phyloP scores from a whole-genome alignment of 495 filamentous ascomycete genomes.

The Acidiella bohemica region DNA sequence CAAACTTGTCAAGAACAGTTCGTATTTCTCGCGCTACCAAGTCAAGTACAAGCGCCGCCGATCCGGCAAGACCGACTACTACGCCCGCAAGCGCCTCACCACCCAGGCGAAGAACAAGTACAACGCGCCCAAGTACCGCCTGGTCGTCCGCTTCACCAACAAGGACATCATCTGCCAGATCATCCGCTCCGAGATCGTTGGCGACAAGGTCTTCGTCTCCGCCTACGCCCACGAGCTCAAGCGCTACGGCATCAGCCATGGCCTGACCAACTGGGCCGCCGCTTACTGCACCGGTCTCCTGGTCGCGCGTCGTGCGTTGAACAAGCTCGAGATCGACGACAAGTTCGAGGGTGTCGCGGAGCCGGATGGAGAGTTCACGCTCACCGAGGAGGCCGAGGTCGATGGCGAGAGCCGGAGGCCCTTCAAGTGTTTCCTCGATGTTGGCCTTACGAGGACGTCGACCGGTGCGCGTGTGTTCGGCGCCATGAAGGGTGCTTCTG shows the following conservation, averaged over 20 bases:
- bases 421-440: constrained; percentile 97
- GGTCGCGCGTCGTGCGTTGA: constrained; percentile 86
- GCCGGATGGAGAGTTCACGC: constrained; percentile 79
- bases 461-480: constrained; percentile 97
- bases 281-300: constrained; percentile 89
- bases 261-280: constrained; percentile 98
- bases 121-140: constrained; percentile 97
- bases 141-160: constrained; percentile 99
- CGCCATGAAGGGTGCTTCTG: constrained; percentile 99
- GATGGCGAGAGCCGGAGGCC: constrained; percentile 76
- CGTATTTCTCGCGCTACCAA: constrained; percentile 99
- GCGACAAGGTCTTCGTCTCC: constrained; percentile 86
- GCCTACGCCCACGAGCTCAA: constrained; percentile 98
- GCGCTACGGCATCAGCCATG: constrained; percentile 92
- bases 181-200: constrained; percentile 87
- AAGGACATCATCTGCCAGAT: constrained; percentile 98
- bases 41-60: constrained; percentile 99
- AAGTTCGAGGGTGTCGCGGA: constrained; percentile 89
- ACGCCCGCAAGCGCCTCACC: constrained; percentile 97
- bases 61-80: constrained; percentile 99
- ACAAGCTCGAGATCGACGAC: constrained; percentile 89
- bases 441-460: constrained; percentile 90
- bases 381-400: constrained; percentile 82
- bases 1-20: constrained; percentile 90
- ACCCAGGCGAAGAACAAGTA: constrained; percentile 99